phyloP scores from a whole-genome alignment of 306 rosid species.

The Senna siamea region DNA sequence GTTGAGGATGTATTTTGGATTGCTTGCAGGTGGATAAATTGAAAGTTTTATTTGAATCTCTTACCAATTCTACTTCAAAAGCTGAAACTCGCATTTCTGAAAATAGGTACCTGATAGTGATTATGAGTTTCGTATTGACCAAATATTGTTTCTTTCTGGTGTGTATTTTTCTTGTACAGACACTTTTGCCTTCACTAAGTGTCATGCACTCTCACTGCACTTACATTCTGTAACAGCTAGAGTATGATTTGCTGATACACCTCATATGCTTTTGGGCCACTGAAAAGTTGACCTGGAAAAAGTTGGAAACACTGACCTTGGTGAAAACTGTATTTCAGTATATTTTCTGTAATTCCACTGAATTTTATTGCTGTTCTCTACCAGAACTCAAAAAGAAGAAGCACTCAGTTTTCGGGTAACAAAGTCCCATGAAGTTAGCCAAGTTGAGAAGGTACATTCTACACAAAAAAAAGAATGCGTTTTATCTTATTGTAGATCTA shows the following conservation, averaged over 20 bases:
- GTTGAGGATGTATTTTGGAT: constrained; percentile 35
- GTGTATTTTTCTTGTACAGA: constrained; percentile 17
- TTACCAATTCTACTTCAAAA: constrained; percentile 75
- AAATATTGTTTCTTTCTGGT: neutral
- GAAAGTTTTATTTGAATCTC: constrained; percentile 84
- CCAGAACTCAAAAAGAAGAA: constrained; percentile 87
- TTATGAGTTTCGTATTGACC: constrained; percentile 17
- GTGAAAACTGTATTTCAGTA: constrained; percentile 9
- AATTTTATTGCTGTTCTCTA: constrained; percentile 33
- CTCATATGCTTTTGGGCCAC: constrained; percentile 30
- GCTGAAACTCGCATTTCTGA: constrained; percentile 82
- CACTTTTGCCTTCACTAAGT: constrained; percentile 22
- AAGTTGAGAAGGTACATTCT: constrained; percentile 77
- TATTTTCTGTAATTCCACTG: neutral
- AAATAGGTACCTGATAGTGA: constrained; percentile 62
- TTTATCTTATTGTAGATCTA: constrained; percentile 24
- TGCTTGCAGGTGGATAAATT: constrained; percentile 77
- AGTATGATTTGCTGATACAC: constrained; percentile 14
- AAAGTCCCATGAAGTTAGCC: constrained; percentile 74
- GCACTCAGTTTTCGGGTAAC: constrained; percentile 74
- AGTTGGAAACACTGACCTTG: constrained; percentile 29
- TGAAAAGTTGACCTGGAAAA: constrained; percentile 31
- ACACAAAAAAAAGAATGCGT: constrained; percentile 26
- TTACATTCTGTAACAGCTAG: constrained; percentile 15
- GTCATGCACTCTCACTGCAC: neutral